Evolutionary conservation across 2,329 filamentous ascomycete species (phyloP), one percentile per base, ranked within the genome.

Genomic region (Triangularia setosa): DNA sequence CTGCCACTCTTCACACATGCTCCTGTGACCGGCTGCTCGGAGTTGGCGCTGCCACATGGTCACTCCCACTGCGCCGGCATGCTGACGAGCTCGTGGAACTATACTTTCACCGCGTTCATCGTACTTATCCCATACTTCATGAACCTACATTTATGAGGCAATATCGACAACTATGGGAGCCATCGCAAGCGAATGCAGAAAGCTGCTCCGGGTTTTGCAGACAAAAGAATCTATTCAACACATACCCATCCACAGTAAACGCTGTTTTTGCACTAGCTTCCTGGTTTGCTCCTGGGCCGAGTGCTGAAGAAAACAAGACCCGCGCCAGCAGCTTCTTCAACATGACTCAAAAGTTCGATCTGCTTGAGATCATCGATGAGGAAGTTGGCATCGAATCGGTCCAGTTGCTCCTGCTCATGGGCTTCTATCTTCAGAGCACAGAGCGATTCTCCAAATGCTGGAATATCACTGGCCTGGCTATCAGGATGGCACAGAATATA

Each of bases 361-460:
- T 53, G 23, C 48, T 61, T 9, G 44, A 61, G 16, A 61, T 61
- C 14, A 61, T 61, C 25, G 58, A 61, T 40, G 65, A 66, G 2
- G 44, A 65, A 14, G 70, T 68, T 5, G 68, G 65, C 18, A 62
- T 71, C 18, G 58, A 66, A 9, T 65, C 72, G 23, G 72, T 73
- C 7, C 70, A 73, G 62, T 63, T 65, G 27, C 64, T 73, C 21
- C 55, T 73, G n/a, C 62, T 73, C 11, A 71, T 67, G 58, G 67
- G 65, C 21, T 70, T 70, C 33, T 73, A 73, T 62, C 67, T 73
- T 12, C 72, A 73, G 57, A 68, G 65, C 33, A 69, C 65, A n/a
- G 68, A 72, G 21, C 60, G 65, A 12, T 63, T 68, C 30, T 69
- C 67, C 54, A 53, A 61, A 12, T 71, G 70, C 35, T 73, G 71